Evolutionary conservation across 176 grass and related monocot genomes (phyloP).

Genomic region (Cenchrus fungigraminus): DNA sequence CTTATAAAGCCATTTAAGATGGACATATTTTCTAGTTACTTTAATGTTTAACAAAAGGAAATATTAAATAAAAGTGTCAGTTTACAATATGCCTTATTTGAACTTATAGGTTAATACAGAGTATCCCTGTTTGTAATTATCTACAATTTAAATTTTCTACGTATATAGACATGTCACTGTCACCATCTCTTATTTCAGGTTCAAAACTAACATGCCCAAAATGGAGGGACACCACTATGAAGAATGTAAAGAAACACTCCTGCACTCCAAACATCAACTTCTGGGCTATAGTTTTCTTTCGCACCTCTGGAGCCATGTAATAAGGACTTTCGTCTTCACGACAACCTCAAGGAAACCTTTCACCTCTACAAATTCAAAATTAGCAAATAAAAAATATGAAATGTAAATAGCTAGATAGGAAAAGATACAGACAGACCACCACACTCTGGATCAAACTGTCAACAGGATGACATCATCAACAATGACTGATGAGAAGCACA

Average conservation of each 20-base stretch:
- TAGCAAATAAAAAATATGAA: not conserved
- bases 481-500: conserved; percentile 25
- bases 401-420: not conserved
- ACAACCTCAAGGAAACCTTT: conserved; percentile 96
- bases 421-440: not conserved
- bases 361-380: conserved; percentile 58
- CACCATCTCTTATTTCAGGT: conserved; percentile 17
- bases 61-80: conserved; percentile 48
- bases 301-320: conserved; percentile 98
- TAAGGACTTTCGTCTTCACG: conserved; percentile 70
- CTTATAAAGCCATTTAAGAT: not conserved
- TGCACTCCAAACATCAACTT: conserved; percentile 99
- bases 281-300: conserved; percentile 92
- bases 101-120: not conserved
- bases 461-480: not conserved
- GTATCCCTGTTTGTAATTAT: not conserved
- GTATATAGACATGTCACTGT: not conserved
- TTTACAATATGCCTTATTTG: not conserved
- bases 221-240: conserved; percentile 92
- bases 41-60: conserved; percentile 19
- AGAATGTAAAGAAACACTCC: conserved; percentile 98
- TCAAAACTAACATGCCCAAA: conserved; percentile 87
- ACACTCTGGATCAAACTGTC: not conserved
- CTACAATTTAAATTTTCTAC: not conserved
- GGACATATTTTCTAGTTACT: not conserved